phyloP scores from a whole-genome alignment of 768 basidiomycete species.

The Lepiota brunneoincarnata region DNA sequence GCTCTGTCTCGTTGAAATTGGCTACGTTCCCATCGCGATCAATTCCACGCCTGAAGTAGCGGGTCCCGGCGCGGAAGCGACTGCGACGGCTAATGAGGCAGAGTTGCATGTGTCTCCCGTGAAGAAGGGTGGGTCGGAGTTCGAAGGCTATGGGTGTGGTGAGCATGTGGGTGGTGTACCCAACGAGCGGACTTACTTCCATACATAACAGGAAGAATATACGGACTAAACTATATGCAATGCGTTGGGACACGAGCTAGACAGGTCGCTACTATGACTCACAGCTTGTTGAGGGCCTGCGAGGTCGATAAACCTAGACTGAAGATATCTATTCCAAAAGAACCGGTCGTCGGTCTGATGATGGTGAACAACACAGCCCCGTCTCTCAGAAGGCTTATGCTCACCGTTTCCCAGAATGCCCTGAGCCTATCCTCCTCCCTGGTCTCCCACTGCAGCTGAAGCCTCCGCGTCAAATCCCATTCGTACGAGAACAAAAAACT shows the following conservation, averaged over 20 bases:
- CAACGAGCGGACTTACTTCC: constrained; percentile 67
- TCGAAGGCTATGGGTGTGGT: constrained; percentile 68
- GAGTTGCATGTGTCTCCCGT: constrained; percentile 77
- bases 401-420: constrained; percentile 76
- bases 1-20: constrained; percentile 99
- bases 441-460: constrained; percentile 78
- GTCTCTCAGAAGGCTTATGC: constrained; percentile 22
- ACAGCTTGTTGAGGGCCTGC: constrained; percentile 55
- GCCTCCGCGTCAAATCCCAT: constrained; percentile 83
- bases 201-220: constrained; percentile 90
- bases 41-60: constrained; percentile 94
- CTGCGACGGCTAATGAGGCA: constrained; percentile 92
- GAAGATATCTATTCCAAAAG: constrained; percentile 93
- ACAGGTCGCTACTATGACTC: constrained; percentile 23
- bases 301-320: constrained; percentile 58
- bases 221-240: constrained; percentile 67
- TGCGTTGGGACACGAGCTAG: not conserved
- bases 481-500: constrained; percentile 87
- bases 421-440: constrained; percentile 48
- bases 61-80: constrained; percentile 92
- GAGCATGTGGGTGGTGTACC: constrained; percentile 2
- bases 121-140: constrained; percentile 69
- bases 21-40: constrained; percentile 88
- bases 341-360: constrained; percentile 90
- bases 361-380: not conserved